phyloP scores from a whole-genome alignment of 2,329 filamentous ascomycete species.

The Hortaea sp. region DNA sequence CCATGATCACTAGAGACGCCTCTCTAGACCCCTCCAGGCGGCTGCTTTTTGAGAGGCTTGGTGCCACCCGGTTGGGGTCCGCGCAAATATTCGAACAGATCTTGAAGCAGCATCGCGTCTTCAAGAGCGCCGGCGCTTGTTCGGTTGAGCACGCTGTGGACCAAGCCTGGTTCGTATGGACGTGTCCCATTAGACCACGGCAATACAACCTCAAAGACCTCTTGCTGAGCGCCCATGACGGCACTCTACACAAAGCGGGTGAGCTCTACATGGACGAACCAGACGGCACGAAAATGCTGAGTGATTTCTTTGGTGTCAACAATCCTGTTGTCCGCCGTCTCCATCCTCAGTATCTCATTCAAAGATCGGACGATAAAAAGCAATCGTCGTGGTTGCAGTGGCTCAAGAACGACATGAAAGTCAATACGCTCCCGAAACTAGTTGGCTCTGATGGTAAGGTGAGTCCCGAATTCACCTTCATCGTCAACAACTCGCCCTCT shows the following conservation, averaged over 20 bases:
- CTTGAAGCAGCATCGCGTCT: background rate
- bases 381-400: background rate
- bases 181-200: background rate
- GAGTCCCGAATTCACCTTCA: background rate
- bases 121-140: too few relatives aligned
- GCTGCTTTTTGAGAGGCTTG: background rate
- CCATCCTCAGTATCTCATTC: too few relatives aligned
- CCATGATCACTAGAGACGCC: slow-evolving; percentile 3
- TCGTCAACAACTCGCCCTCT: background rate
- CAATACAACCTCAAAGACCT: background rate
- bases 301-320: too few relatives aligned
- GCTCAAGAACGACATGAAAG: background rate
- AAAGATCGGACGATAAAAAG: too few relatives aligned
- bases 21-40: background rate
- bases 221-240: background rate
- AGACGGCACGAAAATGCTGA: background rate
- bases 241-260: background rate
- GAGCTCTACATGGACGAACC: background rate
- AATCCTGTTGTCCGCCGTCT: too few relatives aligned
- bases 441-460: background rate
- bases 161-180: slow-evolving; percentile 2
- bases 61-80: background rate
- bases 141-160: background rate
- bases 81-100: background rate
- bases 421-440: background rate